Evolutionary conservation across 768 basidiomycete species (phyloP).

Genomic region (Amanita molliuscula): DNA sequence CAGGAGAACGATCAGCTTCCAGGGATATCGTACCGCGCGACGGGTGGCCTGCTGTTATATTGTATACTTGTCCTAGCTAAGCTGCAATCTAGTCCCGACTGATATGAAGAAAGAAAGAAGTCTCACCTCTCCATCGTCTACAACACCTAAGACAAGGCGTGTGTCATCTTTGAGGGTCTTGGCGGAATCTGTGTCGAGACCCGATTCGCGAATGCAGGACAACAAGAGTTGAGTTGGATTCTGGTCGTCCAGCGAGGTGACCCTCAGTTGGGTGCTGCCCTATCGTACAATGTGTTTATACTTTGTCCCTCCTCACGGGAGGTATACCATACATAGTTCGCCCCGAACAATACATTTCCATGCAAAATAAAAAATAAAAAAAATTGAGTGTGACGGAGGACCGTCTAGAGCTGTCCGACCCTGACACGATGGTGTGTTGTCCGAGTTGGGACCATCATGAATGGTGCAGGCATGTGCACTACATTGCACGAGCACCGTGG

Average conservation of each 20-base stretch:
- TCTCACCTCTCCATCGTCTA: constrained; percentile 20
- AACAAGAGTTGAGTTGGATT: constrained; percentile 60
- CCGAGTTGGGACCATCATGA: too few relatives aligned
- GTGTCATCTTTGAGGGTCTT: constrained; percentile 41
- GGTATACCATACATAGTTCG: too few relatives aligned
- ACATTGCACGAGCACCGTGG: too few relatives aligned
- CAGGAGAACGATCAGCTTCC: constrained; percentile 40
- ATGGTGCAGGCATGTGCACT: too few relatives aligned
- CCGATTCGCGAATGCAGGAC: constrained; percentile 32
- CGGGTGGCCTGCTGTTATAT: constrained; percentile 63
- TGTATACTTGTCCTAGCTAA: constrained; percentile 39
- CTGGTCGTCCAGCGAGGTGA: constrained; percentile 41
- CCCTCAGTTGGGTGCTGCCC: too few relatives aligned
- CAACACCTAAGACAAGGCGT: constrained; percentile 44
- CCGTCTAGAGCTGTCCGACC: too few relatives aligned
- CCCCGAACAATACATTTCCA: too few relatives aligned
- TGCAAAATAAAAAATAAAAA: too few relatives aligned
- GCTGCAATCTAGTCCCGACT: constrained; percentile 1
- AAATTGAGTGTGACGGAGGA: too few relatives aligned
- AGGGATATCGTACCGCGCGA: constrained; percentile 59
- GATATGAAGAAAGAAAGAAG: background rate
- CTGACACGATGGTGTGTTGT: too few relatives aligned
- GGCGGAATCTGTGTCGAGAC: constrained; percentile 8
- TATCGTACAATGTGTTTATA: too few relatives aligned
- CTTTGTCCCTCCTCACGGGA: too few relatives aligned